Percentiles rank a stretch among this genome's conserved stretches.
Conservation (phyloP, 2,329 filamentous ascomycete species). For the Zalaria obscura region DNA sequence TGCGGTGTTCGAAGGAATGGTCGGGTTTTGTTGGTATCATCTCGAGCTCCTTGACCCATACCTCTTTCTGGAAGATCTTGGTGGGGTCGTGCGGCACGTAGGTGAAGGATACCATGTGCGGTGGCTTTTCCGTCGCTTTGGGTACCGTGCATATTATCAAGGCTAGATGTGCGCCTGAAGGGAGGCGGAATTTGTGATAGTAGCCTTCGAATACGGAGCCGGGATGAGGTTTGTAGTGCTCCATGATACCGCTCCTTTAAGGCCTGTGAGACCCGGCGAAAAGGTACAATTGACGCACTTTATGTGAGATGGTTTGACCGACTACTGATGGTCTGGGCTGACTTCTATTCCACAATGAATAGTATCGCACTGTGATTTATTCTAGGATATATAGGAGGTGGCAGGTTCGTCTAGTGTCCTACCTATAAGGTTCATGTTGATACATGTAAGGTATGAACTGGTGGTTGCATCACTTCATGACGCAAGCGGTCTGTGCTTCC, state of each 20-base stretch:
- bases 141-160: slow-evolving; percentile 33
- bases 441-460: no score
- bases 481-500: no score
- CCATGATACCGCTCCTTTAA: slow-evolving; percentile 1
- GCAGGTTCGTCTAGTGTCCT: no score
- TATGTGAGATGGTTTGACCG: no score
- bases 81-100: slow-evolving; percentile 25
- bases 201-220: slow-evolving; percentile 33
- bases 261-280: no score
- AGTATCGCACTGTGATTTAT: no score
- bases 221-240: slow-evolving; percentile 24
- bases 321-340: no score
- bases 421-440: no score
- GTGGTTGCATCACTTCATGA: no score
- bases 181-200: slow-evolving; percentile 36
- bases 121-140: slow-evolving; percentile 21
- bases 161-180: slow-evolving; percentile 30
- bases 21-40: slow-evolving; percentile 13
- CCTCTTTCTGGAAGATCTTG: slow-evolving; percentile 25
- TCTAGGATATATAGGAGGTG: no score
- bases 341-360: no score
- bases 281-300: no score
- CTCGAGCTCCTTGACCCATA: slow-evolving; percentile 27
- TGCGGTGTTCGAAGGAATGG: slow-evolving; percentile 25
- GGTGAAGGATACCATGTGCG: slow-evolving; percentile 34